Evolutionary conservation across 306 rosid genomes (phyloP), one percentile per base, ranked within the genome.

Genomic region (Arachis hypogaea): DNA sequence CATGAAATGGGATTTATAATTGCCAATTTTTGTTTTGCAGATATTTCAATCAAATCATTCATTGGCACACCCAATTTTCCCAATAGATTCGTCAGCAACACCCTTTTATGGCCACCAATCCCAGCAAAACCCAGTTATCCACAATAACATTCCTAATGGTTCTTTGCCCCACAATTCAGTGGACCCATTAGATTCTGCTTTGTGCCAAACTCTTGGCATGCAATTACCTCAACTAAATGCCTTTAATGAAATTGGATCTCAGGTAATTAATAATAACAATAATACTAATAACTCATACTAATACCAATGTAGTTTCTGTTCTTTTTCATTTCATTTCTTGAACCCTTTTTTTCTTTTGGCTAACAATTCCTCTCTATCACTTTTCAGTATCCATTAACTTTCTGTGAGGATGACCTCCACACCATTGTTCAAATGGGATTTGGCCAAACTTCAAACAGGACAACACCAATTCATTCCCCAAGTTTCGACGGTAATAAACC

Each of bases 401-500:
- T 92, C 66, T 86, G 80, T 65, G 99, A 89, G 77, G 99, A 94
- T 44, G 97, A 92, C 18, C 86, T 94, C 29, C 85, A 91, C 76
- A 85, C 83, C 67, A 85, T 94, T 77, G 99, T 94, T 59, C 96
- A 94, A 30, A 94, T 92, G 99, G 95, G 98, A 4, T 82, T 84
- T 71, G 85, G 89, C 73, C 97, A 88, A 84, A 86, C 75, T 82
- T 75, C 76, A 28, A 79, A 63, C 69, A 78, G 83, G 59, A 87
- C 86, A 68, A 61, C 87, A 60, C 82, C 86, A 68, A 52, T 76
- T 40, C 87, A 85, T 61, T 77, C 88, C 49, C 88, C 77, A 9
- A 88, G 69, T 81, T 85, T 89, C 84, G 79, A 85, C 66, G 96
- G 97, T 92, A 83, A 76, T 82, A 30, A 38, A 33, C 46, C 59